Base-by-base conservation (phyloP, 2,329 filamentous ascomycete genomes). In the Fusarium musae region DNA sequence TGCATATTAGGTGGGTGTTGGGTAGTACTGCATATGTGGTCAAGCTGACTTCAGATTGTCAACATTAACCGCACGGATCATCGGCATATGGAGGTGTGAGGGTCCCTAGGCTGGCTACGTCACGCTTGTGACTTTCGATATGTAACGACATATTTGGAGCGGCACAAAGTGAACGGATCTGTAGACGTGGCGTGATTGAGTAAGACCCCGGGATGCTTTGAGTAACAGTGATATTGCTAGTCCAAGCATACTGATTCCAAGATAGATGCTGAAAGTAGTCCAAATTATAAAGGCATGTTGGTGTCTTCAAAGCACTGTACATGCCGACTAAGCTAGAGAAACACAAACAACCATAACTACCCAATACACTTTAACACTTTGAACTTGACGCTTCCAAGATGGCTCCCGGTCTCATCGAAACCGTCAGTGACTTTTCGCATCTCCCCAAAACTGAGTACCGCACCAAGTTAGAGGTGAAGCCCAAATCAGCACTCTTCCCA, bases 401-500 rank as follows among this genome's bases (percentile, higher is more conserved):
- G 56, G 56, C 44, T n/a, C 56, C 56, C 0, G 56, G 56, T 36
- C 30, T 59, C 4, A 34, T 59, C 2, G 56, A 59, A 47, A 26
- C 56, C 15, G 21, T 28, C 12, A 36, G 23, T 19, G 56, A 59
- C 19, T 59, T 59, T 28, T 59, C 56, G 12, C 30, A 11, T 49
- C 56, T 59, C 32, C 56, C 56, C 4, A 59, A 59, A 23, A 59
- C 56, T n/a, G 56, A 59, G 32, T 59, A 36, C 17, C 56, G 56
- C 6, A 59, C 56, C 40, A 50, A 59, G 13, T 8, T 59, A 0
- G 56, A 59, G 32, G 56, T 59, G 23, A 59, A 59, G 56, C 32
- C 56, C 19, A 50, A 50, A 28, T 59, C 56, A 9, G 56, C 56
- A 10, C 56, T 68, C 69, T 86, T 86, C 78, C 85, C 84, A 8